Evolutionary conservation across 2,329 filamentous ascomycete species (phyloP), one percentile per base, ranked within the genome.

Genomic region (Verticillium zaregamsianum): DNA sequence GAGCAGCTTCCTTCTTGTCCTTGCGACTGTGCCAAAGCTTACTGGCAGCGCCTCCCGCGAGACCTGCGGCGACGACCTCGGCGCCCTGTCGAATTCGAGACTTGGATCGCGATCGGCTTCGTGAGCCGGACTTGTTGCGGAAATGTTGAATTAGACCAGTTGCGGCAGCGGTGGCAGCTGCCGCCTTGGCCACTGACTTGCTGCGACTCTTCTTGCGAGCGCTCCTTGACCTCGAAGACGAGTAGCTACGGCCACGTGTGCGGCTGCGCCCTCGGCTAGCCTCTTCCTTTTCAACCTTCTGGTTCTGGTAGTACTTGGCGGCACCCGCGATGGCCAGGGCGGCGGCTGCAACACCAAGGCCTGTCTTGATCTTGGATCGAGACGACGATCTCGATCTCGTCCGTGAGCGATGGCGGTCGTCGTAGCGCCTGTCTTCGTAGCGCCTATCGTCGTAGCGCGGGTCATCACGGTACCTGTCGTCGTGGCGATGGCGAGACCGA

Each of bases 311-410:
- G 68, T 87, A 88, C 69, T 88, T 88, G 64, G 85, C 81, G 5
- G 86, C 86, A n/a, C 86, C 86, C 3, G 86, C 86, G 23, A 87
- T 84, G 8, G 86, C 86, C 28, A 89, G 77, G 17, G 86, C 86
- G 25, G 86, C 85, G 11, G 86, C 86, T 9, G 86, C 86, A 52
- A 88, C 79, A 35, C 86, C 86, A 25, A 89, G 76, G 25, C 85
- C 86, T 1, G 84, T 87, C 71, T 86, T 86, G 60, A 89, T 75
- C 57, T 80, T 80, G 52, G 78, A 80, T 23, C 58, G 40, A 17
- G 58, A 59, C 11, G 40, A 54, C 7, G 76, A 63, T 40, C 64
- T 59, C 20, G 59, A 62, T 37, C 56, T 58, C 14, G 65, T 65
- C 11, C 74, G 76, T 14, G 75, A 78, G 17, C 73, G 74, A 66